phyloP scores from a whole-genome alignment of 768 basidiomycete genomes.

The Kwoniella sp. region DNA sequence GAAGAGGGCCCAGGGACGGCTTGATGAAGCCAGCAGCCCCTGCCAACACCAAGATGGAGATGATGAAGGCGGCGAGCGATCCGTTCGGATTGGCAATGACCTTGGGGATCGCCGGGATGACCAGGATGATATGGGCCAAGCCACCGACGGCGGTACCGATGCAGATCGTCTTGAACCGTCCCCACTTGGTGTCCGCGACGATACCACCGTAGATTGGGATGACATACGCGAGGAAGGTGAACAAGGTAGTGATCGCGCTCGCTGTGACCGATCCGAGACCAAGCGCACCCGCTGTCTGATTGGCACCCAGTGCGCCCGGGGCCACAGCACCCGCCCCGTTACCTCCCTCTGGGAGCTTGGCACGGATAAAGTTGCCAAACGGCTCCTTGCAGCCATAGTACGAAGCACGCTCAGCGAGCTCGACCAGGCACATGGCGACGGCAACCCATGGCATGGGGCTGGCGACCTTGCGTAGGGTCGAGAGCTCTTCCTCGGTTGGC shows the following conservation, averaged over 20 bases:
- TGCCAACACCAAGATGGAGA: constrained; percentile 39
- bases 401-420: constrained; percentile 45
- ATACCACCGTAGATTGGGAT: constrained; percentile 45
- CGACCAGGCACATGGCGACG: constrained; percentile 48
- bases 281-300: constrained; percentile 39
- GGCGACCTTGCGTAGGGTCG: constrained; percentile 30
- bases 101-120: constrained; percentile 39
- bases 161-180: constrained; percentile 47
- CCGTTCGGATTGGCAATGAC: constrained; percentile 33
- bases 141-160: constrained; percentile 38
- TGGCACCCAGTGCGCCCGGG: constrained; percentile 17
- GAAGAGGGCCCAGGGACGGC: constrained; percentile 44
- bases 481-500: constrained; percentile 20
- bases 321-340: constrained; percentile 43
- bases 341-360: constrained; percentile 36
- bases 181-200: constrained; percentile 47
- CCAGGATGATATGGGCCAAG: constrained; percentile 42
- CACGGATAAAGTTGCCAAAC: constrained; percentile 26
- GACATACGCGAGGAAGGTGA: constrained; percentile 45
- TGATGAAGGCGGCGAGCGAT: constrained; percentile 36
- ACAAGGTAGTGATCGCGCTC: constrained; percentile 28
- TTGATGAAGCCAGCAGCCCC: constrained; percentile 50
- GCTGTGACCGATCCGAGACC: constrained; percentile 33
- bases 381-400: constrained; percentile 33
- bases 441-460: constrained; percentile 37